A percentile compares a stretch with the other conserved stretches of the same genome.
phyloP scores from a whole-genome alignment of 1,284 basidiomycete species.

The Schizophyllum commune region DNA sequence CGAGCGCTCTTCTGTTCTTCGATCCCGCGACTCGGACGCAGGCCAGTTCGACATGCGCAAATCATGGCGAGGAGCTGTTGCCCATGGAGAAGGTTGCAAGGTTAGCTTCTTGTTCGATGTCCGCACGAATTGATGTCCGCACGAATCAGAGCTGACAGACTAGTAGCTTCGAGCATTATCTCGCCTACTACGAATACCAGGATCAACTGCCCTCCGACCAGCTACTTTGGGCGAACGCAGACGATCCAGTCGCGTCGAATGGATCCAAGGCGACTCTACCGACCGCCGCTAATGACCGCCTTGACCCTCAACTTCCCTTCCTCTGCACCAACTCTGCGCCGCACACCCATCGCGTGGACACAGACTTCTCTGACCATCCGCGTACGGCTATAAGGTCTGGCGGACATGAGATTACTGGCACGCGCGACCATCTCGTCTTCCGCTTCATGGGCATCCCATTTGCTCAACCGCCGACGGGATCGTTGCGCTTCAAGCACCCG shows the following conservation, averaged over 20 bases:
- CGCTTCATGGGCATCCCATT: slow-evolving; percentile 18
- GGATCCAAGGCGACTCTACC: not conserved
- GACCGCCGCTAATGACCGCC: not conserved
- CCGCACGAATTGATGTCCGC: not conserved
- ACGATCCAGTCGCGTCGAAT: slow-evolving; percentile 4
- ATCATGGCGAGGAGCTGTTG: slow-evolving; percentile 12
- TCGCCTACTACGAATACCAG: slow-evolving; percentile 11
- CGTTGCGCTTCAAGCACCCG: slow-evolving; percentile 15
- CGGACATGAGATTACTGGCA: slow-evolving; percentile 11
- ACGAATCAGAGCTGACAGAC: too few species aligned
- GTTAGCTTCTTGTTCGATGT: not conserved
- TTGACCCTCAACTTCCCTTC: slow-evolving; percentile 7
- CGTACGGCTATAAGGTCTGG: slow-evolving; percentile 9
- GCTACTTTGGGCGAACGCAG: not conserved
- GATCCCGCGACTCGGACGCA: slow-evolving; percentile 9
- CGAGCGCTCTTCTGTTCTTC: slow-evolving; percentile 14
- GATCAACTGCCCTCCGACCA: slow-evolving; percentile 4
- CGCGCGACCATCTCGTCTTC: slow-evolving; percentile 15
- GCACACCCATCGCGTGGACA: slow-evolving; percentile 13
- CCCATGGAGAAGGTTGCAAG: not conserved
- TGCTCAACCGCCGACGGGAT: slow-evolving; percentile 14
- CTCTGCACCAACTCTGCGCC: slow-evolving; percentile 16
- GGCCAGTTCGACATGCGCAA: slow-evolving; percentile 10
- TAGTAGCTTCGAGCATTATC: slow-evolving; percentile 9
- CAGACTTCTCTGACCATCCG: slow-evolving; percentile 13